Evolutionary conservation across 2,329 filamentous ascomycete species (phyloP), one percentile per base, ranked within the genome.

Genomic region (Tolypocladium cylindrosporum): DNA sequence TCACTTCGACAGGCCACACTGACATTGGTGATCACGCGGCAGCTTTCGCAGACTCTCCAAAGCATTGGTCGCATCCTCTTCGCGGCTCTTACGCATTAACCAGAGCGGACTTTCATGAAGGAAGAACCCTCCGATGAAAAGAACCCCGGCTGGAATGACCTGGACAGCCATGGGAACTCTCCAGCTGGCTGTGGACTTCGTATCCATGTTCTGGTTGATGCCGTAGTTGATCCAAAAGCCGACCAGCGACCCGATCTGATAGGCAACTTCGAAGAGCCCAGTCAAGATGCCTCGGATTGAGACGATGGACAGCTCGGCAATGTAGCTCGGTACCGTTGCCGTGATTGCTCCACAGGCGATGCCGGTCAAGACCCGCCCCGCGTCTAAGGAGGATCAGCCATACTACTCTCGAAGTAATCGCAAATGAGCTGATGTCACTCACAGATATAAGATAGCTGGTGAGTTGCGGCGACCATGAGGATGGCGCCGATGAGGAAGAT

Each of bases 291-390:
- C 83, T 63, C 84, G 77, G 56, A 79, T 83, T 2, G 78, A 79
- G 0, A 83, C 77, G 62, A 82, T 76, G 0, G 84, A 82, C 57
- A 82, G 79, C 66, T 87, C 85, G 11, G 83, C 80, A 59, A 86
- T 83, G 66, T 87, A 87, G 40, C 83, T 78, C 3, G 84, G 85
- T 3, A 87, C 80, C 7, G 79, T 81, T 65, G 81, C 82, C 10
- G 77, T 80, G 65, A 83, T 75, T 45, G 81, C 68, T n/a, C 81
- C 82, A 52, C 82, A 77, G 24, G 80, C 82, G 66, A 81, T 76
- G 1, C 82, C 82, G 1, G 79, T 82, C 40, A 85, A 71, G 61
- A 81, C 80, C 13, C 85, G 80, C 0, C 84, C 57, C 77, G 76
- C 66, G 78, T 84, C 37, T 39, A 7, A 39, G 37, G 37, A 16